A percentile compares a stretch with the other conserved stretches of the same genome.
These are phyloP conservation scores for Fusarium nodosum DNA, from an alignment of 2,329 filamentous ascomycete species.

Conservation along the genomic window DNA sequence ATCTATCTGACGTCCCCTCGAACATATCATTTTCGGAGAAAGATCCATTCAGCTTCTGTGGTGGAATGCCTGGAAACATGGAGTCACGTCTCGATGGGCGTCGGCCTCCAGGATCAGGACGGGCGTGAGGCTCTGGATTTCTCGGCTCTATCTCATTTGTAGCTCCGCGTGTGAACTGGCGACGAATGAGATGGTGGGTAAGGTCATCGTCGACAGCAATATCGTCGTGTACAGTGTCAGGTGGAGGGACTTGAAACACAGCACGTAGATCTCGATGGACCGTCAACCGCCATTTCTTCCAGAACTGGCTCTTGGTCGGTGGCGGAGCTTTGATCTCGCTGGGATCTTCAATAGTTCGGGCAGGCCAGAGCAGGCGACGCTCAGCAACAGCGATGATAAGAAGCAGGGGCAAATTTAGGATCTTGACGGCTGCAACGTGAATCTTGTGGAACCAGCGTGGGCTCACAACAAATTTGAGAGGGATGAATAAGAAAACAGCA, in stretches of 20 bases:
- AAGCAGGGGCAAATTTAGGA: conserved; percentile 81
- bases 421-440: conserved; percentile 81
- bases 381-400: conserved; percentile 79
- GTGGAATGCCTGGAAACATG: conserved; percentile 65
- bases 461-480: conserved; percentile 82
- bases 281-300: conserved; percentile 76
- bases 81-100: conserved; percentile 66
- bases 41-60: conserved; percentile 62
- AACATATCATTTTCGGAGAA: conserved; percentile 63
- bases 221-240: conserved; percentile 69
- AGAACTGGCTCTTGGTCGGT: conserved; percentile 64
- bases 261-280: conserved; percentile 79
- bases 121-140: conserved; percentile 36
- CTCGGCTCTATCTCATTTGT: conserved; percentile 51
- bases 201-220: conserved; percentile 72
- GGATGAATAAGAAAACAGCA: conserved; percentile 79
- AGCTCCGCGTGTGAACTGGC: conserved; percentile 66
- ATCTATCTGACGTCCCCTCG: conserved; percentile 59
- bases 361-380: conserved; percentile 74
- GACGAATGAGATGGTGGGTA: conserved; percentile 69
- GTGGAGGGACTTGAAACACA: conserved; percentile 79
- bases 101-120: conserved; percentile 48
- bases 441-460: conserved; percentile 92
- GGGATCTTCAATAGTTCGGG: conserved; percentile 34
- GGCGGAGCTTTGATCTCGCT: conserved; percentile 42